Base-by-base conservation (phyloP, 768 basidiomycete species). In the Podaxis carcinomalis region DNA sequence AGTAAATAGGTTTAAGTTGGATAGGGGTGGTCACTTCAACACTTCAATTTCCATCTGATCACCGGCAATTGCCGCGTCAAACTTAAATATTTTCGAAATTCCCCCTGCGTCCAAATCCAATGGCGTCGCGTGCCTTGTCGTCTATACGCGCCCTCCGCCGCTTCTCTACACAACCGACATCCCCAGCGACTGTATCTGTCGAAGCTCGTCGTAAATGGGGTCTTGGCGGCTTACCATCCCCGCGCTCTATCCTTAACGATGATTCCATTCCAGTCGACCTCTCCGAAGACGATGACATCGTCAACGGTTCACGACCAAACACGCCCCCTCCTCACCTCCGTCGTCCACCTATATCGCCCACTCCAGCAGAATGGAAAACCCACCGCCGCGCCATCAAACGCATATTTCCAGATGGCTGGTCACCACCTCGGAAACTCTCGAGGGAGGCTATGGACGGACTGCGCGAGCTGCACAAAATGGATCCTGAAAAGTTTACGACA, bases 381-480 rank as follows among this genome's bases (percentile, higher is more conserved):
- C 86, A 89, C 71, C 81, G 83, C 46, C 70, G 74, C 47, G 67
- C 73, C 10, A 76, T 89, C 61, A 80, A 78, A 58, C 75, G 81
- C 63, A 67, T 71, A 3, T 89, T 88, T 68, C 88, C 87, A 27
- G 71, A 74, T 9, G 87, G 87, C 49, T 95, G 92, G 92, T 76
- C 78, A 53, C 93, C 93, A 25, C 88, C 88, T 59, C 86, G 85
- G 67, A 92, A 91, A 69, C 70, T 95, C 56, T 90, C 90, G 13
- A 82, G 89, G 57, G 87, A 90, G 66, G 91, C 92, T 37, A 94
- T 94, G 92, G 87, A 88, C 64, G 86, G 87, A 14, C 72, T 95
- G 61, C 83, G 89, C 40, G 78, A 83, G 50, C 77, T 94, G 59
- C 82, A 92, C 69, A 73, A 74, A 42, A 70, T 85, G 49, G 85